phyloP scores from a whole-genome alignment of 2,329 filamentous ascomycete species.

The Didymella pomorum region DNA sequence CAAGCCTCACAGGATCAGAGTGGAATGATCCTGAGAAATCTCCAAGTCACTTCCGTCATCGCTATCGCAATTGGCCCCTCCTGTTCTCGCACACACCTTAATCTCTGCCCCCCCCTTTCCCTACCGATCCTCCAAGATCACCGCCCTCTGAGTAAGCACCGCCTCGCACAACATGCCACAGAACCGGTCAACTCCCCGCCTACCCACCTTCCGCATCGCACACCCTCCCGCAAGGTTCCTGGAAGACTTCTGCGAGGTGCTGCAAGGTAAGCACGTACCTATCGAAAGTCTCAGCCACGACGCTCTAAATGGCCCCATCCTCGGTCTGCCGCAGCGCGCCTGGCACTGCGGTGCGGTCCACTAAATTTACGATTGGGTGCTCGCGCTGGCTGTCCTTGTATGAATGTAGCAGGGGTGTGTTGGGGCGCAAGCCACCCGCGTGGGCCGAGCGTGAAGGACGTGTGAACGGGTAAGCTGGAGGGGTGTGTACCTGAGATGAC shows the following conservation, averaged over 20 bases:
- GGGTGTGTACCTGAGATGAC: conserved; percentile 1
- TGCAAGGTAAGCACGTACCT: conserved; percentile 19
- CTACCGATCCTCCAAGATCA: background rate
- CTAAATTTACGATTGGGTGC: conserved; percentile 20
- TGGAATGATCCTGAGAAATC: background rate
- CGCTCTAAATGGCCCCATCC: conserved; percentile 3
- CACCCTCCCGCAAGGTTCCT: background rate
- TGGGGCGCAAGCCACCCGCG: conserved; percentile 15
- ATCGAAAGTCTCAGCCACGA: conserved; percentile 21
- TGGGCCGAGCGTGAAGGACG: conserved; percentile 1
- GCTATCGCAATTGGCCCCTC: background rate
- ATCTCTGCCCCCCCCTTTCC: background rate
- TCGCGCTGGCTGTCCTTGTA: background rate
- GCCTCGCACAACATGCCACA: conserved; percentile 14
- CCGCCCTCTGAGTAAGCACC: conserved; percentile 11
- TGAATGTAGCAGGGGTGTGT: conserved; percentile 4
- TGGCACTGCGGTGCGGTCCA: conserved; percentile 1
- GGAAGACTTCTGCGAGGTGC: background rate
- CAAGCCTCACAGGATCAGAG: background rate
- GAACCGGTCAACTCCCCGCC: conserved; percentile 11
- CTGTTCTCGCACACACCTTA: background rate
- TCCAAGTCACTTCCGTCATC: background rate
- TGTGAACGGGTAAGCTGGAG: conserved; percentile 5
- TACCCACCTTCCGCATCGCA: background rate
- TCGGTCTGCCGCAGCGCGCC: conserved; percentile 14